Base-by-base conservation (phyloP, 495 filamentous ascomycete species). In the Aspergillus haitiensis region DNA sequence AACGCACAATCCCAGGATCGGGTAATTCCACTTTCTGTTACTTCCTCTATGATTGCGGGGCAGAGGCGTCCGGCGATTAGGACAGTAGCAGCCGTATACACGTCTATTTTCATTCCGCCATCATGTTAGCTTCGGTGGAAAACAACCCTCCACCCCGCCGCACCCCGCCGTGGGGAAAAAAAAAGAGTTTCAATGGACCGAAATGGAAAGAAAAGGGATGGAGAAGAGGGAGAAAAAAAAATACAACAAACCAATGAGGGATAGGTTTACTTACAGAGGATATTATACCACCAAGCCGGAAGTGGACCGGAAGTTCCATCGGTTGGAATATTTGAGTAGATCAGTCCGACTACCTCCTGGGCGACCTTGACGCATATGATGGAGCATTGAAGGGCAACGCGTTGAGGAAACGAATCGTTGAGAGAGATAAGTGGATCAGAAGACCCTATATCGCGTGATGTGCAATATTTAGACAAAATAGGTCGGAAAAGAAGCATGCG, bases 221-320 rank as follows among this genome's bases (percentile, higher is more conserved):
- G 42, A 52, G 33, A 1, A 10, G 6, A 21, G 40, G n/a, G 34
- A 37, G 16, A 2, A 1, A 8, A 9, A 21, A 47, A 27, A 42
- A 37, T 12, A 4, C 5, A 10, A 11, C 9, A n/a, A n/a, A n/a
- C n/a, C n/a, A n/a, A n/a, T n/a, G 42, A 16, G 42, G 5, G 21
- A 31, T 9, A 10, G 37, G 34, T 5, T 3, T 36, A 15, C 71
- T 56, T 32, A 76, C 72, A 77, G 2, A 75, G 68, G 35, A 75
- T 73, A 8, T 75, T 75, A 49, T 75, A 73, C 74, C 74, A 77
- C 72, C 72, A 77, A 1, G 72, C 73, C 6, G 74, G 73, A 37
- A 77, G 60, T 0, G 70, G 69, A 11, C 72, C 74, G n/a, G 70
- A 66, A 0, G 67, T 71, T 1, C 69, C 72, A 50, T 77, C 69